Base-by-base conservation (phyloP, 768 basidiomycete genomes). In the Russula foetens region DNA sequence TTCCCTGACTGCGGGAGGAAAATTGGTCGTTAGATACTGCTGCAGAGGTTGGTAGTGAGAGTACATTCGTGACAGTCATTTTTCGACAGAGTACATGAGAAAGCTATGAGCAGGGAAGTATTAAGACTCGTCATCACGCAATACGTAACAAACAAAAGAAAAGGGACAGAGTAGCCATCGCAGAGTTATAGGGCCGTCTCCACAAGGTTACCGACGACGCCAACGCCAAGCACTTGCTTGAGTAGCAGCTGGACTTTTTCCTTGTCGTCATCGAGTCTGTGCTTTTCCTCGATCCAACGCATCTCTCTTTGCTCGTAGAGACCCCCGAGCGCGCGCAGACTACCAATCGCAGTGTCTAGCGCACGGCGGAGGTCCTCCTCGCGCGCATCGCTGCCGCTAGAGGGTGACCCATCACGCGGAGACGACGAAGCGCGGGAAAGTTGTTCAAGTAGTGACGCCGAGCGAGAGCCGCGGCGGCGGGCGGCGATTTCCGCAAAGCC, bases 201-300 rank as follows among this genome's bases (percentile, higher is more conserved):
- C 26, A 61, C 43, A 17, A 61, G 54, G 49, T 61, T 56, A n/a
- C 60, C 60, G 9, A 62, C 60, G 45, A 57, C 56, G 50, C 56
- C 56, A 3, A 59, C 64, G 44, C 72, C 80, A 23, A 90, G 72
- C 4, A 85, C 81, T 71, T 90, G 87, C 65, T 75, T 75, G 51
- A 92, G 71, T 44, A 90, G 71, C 55, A 88, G 64, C 64, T 86
- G 84, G 3, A 90, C 82, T 19, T 77, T 72, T 67, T 87, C 85
- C 15, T 86, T 75, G 58, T 92, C 90, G 29, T 85, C 83, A 50
- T 77, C 75, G 58, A 88, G 76, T 59, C 81, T 75, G 26, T 77
- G 71, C 79, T 90, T 84, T 72, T 89, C 88, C 17, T 88, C 85
- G 41, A 77, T 71, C 83, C 87, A 88, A 44, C 88, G 75, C 50